These are phyloP conservation scores for Anthoceros angustus DNA, from an alignment of 225 moss, liverwort and hornwort genomes.

Conservation along the genomic window DNA sequence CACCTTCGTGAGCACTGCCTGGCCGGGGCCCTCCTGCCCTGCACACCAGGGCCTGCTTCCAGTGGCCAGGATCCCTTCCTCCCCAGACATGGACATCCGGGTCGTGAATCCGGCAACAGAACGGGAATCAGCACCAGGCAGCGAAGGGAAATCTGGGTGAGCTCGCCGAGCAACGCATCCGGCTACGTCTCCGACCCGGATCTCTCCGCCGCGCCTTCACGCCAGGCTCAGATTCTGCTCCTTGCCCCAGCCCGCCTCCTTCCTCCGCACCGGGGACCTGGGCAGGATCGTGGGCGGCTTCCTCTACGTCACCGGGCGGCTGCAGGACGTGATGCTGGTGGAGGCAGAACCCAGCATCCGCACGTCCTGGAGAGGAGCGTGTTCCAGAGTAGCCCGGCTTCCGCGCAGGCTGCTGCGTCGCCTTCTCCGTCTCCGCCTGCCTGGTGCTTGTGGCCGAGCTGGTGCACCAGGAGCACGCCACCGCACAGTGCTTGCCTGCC, in stretches of 20 bases:
- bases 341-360: background rate
- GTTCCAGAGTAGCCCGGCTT: background rate
- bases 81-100: slow-evolving; percentile 8
- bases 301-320: background rate
- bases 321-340: background rate
- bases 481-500: background rate
- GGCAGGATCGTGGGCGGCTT: background rate
- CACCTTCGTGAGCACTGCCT: slow-evolving; percentile 10
- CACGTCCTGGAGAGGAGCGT: background rate
- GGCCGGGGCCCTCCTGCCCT: background rate
- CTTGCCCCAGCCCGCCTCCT: background rate
- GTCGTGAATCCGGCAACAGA: slow-evolving; percentile 7
- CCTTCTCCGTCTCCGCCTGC: background rate
- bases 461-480: background rate
- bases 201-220: background rate
- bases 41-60: background rate
- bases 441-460: slow-evolving; percentile 2
- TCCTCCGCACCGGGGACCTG: slow-evolving; percentile 1
- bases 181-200: slow-evolving; percentile 5
- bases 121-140: background rate
- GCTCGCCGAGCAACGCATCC: slow-evolving; percentile 4
- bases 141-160: slow-evolving; percentile 12
- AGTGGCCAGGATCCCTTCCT: background rate
- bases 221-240: background rate
- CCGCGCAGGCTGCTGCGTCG: slow-evolving; percentile 2